Evolutionary conservation across 768 basidiomycete species (phyloP), one percentile per base, ranked within the genome.

Genomic region (Rhizopogon rudus): DNA sequence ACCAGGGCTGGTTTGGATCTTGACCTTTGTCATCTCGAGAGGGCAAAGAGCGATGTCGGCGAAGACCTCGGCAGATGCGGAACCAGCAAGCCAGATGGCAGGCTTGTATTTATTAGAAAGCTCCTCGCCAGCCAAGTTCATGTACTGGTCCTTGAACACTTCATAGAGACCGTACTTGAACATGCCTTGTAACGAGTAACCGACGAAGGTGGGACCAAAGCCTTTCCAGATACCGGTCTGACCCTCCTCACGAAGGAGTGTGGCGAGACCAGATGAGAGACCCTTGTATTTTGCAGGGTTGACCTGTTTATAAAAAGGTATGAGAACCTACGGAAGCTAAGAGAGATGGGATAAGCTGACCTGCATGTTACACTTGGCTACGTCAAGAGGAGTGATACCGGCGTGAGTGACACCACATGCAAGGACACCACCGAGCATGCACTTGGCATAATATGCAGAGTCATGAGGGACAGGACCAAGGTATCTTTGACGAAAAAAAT

Each of bases 101-200:
- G 88, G 86, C 77, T 91, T 91, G 83, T 91, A 92, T 63, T 91
- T 85, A 53, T 80, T 72, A 25, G 88, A 70, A 41, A 81, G 75
- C 69, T 93, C 90, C 72, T 95, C 86, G 51, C 94, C 94, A 59
- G 92, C 86, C 61, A 87, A 67, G 81, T 94, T 94, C 80, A 84
- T 84, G 82, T 94, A 95, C 60, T 68, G 56, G 72, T 97, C 94
- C 81, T 96, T 98, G 89, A 95, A 98, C 67, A 89, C 71, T 75
- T 98, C 94, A 72, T 97, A 97, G 71, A 95, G 90, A 77, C 95
- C 95, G 72, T 92, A 97, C 76, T 98, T 98, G 88, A 96, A 93
- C 83, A 94, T 87, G 70, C 95, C 95, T 77, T 97, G 95, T 65
- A 93, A 81, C 8, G 92, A 91, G 79, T 95, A 95, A 60, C 95